Evolutionary conservation across 306 rosid genomes (phyloP).

Genomic region (Sesbania bispinosa): DNA sequence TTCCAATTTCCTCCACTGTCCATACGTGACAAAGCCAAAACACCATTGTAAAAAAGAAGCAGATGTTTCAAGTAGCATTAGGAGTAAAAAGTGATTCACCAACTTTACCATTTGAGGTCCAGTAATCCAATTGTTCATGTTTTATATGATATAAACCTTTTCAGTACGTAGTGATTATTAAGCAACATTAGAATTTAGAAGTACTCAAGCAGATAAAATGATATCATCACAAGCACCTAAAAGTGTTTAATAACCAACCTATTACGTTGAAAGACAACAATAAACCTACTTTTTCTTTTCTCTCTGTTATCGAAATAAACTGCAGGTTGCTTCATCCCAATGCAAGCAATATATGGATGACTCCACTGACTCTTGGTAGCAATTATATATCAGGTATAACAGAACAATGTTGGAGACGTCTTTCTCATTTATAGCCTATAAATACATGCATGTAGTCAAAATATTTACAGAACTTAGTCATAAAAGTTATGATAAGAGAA

Average conservation of each 20-base stretch:
- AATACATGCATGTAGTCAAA: neutral
- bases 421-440: slow-evolving; percentile 63
- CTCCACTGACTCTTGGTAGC: slow-evolving; percentile 74
- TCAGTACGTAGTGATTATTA: neutral
- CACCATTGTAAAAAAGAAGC: neutral
- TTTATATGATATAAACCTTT: neutral
- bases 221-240: neutral
- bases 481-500: neutral
- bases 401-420: slow-evolving; percentile 62
- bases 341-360: slow-evolving; percentile 62
- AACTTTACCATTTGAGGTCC: slow-evolving; percentile 4
- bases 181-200: neutral
- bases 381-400: slow-evolving; percentile 85
- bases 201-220: neutral
- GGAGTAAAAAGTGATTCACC: neutral
- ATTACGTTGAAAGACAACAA: neutral
- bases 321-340: slow-evolving; percentile 67
- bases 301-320: slow-evolving; percentile 70
- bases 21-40: neutral
- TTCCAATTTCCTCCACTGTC: no score
- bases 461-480: neutral
- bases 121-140: neutral
- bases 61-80: neutral
- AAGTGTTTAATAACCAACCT: neutral
- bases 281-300: slow-evolving; percentile 71